Conservation (phyloP, 2,329 filamentous ascomycete species). For the Curvularia verruculosa region DNA sequence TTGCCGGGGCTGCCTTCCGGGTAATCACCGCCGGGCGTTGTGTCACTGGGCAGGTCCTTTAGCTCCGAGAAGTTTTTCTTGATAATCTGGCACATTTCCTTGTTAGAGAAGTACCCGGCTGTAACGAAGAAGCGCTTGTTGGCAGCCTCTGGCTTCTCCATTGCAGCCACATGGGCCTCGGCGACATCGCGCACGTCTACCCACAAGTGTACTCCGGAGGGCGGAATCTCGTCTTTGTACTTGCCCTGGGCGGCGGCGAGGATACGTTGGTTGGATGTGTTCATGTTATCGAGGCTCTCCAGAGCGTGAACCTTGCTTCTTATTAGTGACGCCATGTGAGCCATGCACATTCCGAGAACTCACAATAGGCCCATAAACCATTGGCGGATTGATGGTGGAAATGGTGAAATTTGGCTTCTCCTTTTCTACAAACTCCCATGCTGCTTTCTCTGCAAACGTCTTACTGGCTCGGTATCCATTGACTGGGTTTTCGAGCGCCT, state of each 20-base stretch:
- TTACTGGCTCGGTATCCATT: slow-evolving; percentile 63
- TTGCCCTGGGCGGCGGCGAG: slow-evolving; percentile 68
- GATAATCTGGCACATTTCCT: slow-evolving; percentile 63
- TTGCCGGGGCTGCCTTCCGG: slow-evolving; percentile 54
- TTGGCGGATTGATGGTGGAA: slow-evolving; percentile 57
- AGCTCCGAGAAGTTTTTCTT: slow-evolving; percentile 62
- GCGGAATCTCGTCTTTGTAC: slow-evolving; percentile 62
- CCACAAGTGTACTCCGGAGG: slow-evolving; percentile 61
- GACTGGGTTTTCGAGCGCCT: slow-evolving; percentile 53
- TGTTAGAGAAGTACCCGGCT: slow-evolving; percentile 66
- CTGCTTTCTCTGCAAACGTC: slow-evolving; percentile 64
- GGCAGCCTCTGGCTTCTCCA: slow-evolving; percentile 61
- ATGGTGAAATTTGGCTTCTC: slow-evolving; percentile 59
- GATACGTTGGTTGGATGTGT: slow-evolving; percentile 74
- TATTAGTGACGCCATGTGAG: slow-evolving; percentile 15
- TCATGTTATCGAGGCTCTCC: slow-evolving; percentile 67
- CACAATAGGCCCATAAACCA: slow-evolving; percentile 59
- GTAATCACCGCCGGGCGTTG: slow-evolving; percentile 53
- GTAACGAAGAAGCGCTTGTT: slow-evolving; percentile 68
- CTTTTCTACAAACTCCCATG: slow-evolving; percentile 60
- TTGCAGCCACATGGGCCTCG: slow-evolving; percentile 65
- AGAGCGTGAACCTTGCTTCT: slow-evolving; percentile 59
- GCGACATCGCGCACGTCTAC: slow-evolving; percentile 64
- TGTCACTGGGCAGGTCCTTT: slow-evolving; percentile 56
- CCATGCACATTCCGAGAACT: slow-evolving; percentile 7